Evolutionary conservation across 176 grass and related monocot genomes (phyloP), one percentile per base, ranked within the genome.

Genomic region (Dendrocalamus sinicus): DNA sequence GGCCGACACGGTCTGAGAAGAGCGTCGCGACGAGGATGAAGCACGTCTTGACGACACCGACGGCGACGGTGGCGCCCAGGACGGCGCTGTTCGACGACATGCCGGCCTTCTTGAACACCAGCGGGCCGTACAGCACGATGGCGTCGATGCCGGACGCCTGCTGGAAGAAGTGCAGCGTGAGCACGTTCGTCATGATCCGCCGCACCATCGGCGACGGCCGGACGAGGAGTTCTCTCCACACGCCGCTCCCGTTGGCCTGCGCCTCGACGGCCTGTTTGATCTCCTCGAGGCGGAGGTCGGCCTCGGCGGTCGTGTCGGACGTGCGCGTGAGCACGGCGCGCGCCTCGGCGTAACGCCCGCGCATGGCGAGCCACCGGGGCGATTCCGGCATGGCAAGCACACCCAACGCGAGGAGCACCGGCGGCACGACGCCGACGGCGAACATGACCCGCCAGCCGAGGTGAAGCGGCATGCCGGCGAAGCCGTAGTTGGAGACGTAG

Each of bases 371-470:
- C 88, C 90, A 95, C 22, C 93, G 85, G 0, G 93, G 93, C 5
- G 93, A 94, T 78, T 94, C 93, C 23, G 92, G 92, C 92, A 94
- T 87, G 63, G 76, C 12, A 1, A 91, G 67, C 19, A 87, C 85
- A 1, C 89, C 89, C 0, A 58, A 71, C 5, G 85, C 59, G 8
- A 91, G 85, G 73, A 88, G 15, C 60, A 81, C 59, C 4, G 89
- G 73, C 2, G 85, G 86, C 19, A 85, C 5, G 0, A 12, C 73
- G 65, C 90, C 90, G 8, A 20, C 6, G 13, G 67, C 81, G 57
- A 85, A 91, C 86, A 91, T 91, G 63, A 81, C 24, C 5, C 90
- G 81, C 86, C 90, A 91, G 15, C 86, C 74, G 30, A 85, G 6
- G 79, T 63, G 81, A 61, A 70, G 41, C 16, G 89, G 85, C 46